A percentile compares a stretch with the other conserved stretches of the same genome.
Conservation (phyloP, 768 basidiomycete genomes). For the Trametes punicea region DNA sequence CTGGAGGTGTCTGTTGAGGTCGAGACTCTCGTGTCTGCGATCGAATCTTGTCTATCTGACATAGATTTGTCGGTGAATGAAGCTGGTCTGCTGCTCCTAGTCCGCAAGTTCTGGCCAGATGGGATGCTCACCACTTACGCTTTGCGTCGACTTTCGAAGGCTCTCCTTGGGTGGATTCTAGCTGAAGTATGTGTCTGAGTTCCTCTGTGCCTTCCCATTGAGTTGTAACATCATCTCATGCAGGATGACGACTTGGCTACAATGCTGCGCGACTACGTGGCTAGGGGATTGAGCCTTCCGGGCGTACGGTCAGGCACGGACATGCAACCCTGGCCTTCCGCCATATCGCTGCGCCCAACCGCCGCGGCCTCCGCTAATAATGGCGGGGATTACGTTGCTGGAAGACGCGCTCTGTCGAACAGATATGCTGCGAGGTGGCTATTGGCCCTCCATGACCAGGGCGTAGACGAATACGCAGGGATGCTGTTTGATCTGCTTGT, state of each 20-base stretch:
- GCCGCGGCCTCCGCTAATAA: conserved; percentile 45
- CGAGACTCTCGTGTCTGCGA: conserved; percentile 64
- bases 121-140: conserved; percentile 71
- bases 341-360: conserved; percentile 30
- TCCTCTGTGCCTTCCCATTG: neutral
- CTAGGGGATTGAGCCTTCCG: conserved; percentile 54
- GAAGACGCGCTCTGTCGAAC: conserved; percentile 49
- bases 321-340: conserved; percentile 52
- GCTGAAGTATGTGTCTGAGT: conserved; percentile 50
- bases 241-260: conserved; percentile 67
- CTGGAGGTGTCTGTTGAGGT: conserved; percentile 72
- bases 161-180: conserved; percentile 67
- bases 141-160: conserved; percentile 53
- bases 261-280: conserved; percentile 66
- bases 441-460: conserved; percentile 60
- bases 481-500: conserved; percentile 52
- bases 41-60: conserved; percentile 69
- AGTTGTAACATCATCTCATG: neutral
- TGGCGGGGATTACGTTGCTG: conserved; percentile 68
- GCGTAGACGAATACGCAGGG: conserved; percentile 48
- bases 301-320: conserved; percentile 54
- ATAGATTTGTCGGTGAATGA: conserved; percentile 74
- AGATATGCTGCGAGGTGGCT: conserved; percentile 69
- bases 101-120: conserved; percentile 70
- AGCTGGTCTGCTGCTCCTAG: conserved; percentile 65